Percentiles rank a stretch among this genome's conserved stretches.
These are phyloP conservation scores for Mycena haematopus DNA, from an alignment of 768 basidiomycete species.

Conservation along the genomic window DNA sequence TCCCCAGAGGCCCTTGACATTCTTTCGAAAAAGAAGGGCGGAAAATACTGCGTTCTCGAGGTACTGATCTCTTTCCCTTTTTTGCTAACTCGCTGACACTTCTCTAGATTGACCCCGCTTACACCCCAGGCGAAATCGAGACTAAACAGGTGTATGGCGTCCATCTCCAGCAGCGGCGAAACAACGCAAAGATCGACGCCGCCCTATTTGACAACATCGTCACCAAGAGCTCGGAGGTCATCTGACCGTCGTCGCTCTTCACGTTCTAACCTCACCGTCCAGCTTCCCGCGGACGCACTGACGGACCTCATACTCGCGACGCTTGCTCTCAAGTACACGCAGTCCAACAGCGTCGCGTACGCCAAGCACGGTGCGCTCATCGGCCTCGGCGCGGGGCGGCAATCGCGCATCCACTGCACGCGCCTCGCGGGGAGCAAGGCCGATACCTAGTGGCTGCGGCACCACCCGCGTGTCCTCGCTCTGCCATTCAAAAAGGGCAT, in stretches of 20 bases:
- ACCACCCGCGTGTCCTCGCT: conserved; percentile 90
- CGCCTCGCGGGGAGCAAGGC: conserved; percentile 96
- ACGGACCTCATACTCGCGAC: conserved; percentile 97
- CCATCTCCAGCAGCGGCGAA: conserved; percentile 86
- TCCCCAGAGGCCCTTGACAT: conserved; percentile 87
- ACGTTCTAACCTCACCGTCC: conserved; percentile 20
- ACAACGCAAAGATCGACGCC: conserved; percentile 86
- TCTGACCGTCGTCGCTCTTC: neutral
- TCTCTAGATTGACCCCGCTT: conserved; percentile 84
- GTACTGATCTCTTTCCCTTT: conserved; percentile 47
- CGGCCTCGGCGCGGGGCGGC: conserved; percentile 97
- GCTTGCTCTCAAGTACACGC: conserved; percentile 96
- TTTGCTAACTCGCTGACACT: neutral
- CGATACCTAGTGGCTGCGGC: conserved; percentile 99
- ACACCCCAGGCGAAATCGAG: conserved; percentile 80
- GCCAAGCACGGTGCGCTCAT: conserved; percentile 91
- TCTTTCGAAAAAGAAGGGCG: conserved; percentile 94
- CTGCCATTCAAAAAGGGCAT: conserved; percentile 97
- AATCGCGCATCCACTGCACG: conserved; percentile 99
- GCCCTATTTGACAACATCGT: conserved; percentile 88
- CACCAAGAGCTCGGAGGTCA: conserved; percentile 85
- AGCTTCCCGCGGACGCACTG: conserved; percentile 79
- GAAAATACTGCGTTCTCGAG: conserved; percentile 97
- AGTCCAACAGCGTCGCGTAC: conserved; percentile 98
- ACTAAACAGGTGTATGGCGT: conserved; percentile 97